These are phyloP conservation scores for Nitzschia sp. DNA, from an alignment of 108 stramenopile genomes.

Conservation along the genomic window DNA sequence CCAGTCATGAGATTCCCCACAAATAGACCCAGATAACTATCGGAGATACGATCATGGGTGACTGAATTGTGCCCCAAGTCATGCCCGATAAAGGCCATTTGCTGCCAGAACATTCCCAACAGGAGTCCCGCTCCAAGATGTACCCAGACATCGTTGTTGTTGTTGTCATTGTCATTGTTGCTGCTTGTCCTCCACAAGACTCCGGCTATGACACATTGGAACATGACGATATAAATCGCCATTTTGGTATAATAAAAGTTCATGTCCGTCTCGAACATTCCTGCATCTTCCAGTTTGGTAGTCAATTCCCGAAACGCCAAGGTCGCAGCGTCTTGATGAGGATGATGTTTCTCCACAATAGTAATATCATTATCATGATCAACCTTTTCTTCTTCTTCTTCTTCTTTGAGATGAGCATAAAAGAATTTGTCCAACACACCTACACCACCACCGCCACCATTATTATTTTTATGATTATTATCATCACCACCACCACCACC, in stretches of 20 bases:
- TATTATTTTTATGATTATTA: too few relatives aligned
- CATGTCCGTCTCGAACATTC: constrained; percentile 20
- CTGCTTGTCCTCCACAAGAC: constrained; percentile 16
- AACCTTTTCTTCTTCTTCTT: constrained; percentile 5
- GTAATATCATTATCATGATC: background rate
- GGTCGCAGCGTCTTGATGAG: constrained; percentile 19
- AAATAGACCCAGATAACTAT: too few relatives aligned
- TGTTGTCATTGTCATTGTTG: too few relatives aligned
- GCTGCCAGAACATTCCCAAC: too few relatives aligned
- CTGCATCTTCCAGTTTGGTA: constrained; percentile 15
- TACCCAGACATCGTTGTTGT: too few relatives aligned
- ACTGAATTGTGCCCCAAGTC: too few relatives aligned
- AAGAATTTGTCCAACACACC: constrained; percentile 20
- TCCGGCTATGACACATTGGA: constrained; percentile 4
- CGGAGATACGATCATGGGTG: too few relatives aligned
- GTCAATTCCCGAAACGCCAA: constrained; percentile 22
- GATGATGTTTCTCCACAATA: background rate
- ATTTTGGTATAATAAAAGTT: constrained; percentile 19
- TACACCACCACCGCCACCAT: background rate
- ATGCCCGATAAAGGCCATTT: too few relatives aligned
- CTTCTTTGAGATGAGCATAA: constrained; percentile 5
- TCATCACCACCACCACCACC: too few relatives aligned
- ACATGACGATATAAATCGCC: constrained; percentile 1
- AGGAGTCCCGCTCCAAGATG: too few relatives aligned
- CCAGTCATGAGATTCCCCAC: too few relatives aligned